Evolutionary conservation across 2,329 filamentous ascomycete genomes (phyloP).

Genomic region (Fusarium phyllophilum): DNA sequence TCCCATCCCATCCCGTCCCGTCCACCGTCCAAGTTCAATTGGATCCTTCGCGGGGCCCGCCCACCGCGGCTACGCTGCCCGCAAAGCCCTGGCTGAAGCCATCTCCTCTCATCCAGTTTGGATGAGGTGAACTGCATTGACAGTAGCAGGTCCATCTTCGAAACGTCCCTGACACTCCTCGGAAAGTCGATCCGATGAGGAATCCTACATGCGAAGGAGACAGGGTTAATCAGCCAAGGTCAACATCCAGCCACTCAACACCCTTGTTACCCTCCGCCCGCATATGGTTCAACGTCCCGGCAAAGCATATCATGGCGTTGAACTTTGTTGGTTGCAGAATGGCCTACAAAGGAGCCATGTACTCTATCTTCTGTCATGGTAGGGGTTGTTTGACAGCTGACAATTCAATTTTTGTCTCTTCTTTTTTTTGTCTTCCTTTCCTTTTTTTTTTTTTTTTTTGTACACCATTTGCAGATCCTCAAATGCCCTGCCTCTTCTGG

Average conservation of each 20-base stretch:
- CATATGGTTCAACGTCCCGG: slow-evolving; percentile 22
- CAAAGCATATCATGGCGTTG: slow-evolving; percentile 27
- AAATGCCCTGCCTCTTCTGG: slow-evolving; percentile 28
- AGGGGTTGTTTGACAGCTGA: slow-evolving; percentile 23
- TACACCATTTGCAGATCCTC: slow-evolving; percentile 34
- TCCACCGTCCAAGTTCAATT: neutral
- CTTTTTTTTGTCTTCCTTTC: neutral
- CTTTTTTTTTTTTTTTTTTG: too few relatives aligned
- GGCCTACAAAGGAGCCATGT: slow-evolving; percentile 2
- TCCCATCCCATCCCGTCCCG: neutral
- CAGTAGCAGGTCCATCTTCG: slow-evolving; percentile 12
- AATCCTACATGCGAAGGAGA: slow-evolving; percentile 22
- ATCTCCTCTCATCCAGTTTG: neutral
- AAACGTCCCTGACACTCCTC: slow-evolving; percentile 36
- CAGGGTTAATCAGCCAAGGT: slow-evolving; percentile 22
- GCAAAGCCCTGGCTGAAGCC: slow-evolving; percentile 13
- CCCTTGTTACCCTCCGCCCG: slow-evolving; percentile 7
- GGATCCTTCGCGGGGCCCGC: neutral
- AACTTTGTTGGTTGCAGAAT: slow-evolving; percentile 15
- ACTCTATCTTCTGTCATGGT: neutral
- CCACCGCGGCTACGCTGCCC: slow-evolving; percentile 25
- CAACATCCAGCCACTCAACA: slow-evolving; percentile 12
- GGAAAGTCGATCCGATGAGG: slow-evolving; percentile 33
- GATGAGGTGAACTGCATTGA: slow-evolving; percentile 20
- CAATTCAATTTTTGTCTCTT: slow-evolving; percentile 16